Evolutionary conservation across 371 early-diverging fungal species (phyloP), one percentile per base, ranked within the genome.

Genomic region (Rhizopus delemar): DNA sequence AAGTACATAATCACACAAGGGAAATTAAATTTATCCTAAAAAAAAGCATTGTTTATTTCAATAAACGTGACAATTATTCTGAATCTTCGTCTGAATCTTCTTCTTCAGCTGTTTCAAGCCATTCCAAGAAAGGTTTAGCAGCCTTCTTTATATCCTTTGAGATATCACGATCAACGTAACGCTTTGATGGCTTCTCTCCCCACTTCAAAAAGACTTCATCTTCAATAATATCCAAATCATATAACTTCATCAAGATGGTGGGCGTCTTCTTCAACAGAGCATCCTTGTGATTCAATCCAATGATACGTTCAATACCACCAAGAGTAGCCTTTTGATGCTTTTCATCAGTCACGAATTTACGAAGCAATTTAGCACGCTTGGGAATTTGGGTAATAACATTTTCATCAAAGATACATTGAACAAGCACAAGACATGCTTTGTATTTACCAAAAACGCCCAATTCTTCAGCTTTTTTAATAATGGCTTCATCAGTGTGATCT

Each of bases 241-340:
- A 97, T 50, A 95, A 75, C 33, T 84, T 86, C 89, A 93, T 92
- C 70, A 98, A 80, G 53, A 96, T 86, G 31, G 83, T 63, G 15
- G 93, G 85, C 9, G 88, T 80, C 78, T 93, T 91, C 63, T 84
- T 68, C 62, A 93, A 64, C 41, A 94, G 80, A 60, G 68, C 68
- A 29, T 83, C 84, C 56, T 85, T 81, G 69, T 89, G 77, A 6
- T 71, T 75, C 33, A 86, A 74, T 46, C 87, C 88, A 36, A 96
- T 82, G 22, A 96, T 80, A 54, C 94, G 87, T 73, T 97, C 98
- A 62, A 97, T 81, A 32, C 96, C 96, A 66, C 97, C 97, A 8
- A 98, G 73, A 31, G 94, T 71, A 8, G 90, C 90, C 73, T 90
- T 91, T 77, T 95, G 96, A 57, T 84, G 83, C 80, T 95, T 96